phyloP scores from a whole-genome alignment of 2,329 filamentous ascomycete species.

The Ceratocystis cubensis region DNA sequence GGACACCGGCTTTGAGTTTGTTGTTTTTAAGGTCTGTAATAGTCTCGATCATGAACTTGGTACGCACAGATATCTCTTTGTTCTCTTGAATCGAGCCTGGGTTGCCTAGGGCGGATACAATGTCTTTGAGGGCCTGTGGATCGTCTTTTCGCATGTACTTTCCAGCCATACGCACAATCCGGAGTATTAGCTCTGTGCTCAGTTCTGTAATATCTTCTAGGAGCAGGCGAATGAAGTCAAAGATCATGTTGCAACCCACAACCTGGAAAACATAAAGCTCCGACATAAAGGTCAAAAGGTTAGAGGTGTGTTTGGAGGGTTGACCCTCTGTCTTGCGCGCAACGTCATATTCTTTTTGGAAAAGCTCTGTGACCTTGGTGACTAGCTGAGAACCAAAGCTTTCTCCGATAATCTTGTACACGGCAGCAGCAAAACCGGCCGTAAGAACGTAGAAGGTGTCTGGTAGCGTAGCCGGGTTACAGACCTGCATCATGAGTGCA shows the following conservation, averaged over 20 bases:
- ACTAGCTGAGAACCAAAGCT: conserved; percentile 84
- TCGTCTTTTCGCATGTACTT: conserved; percentile 79
- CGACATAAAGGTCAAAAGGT: conserved; percentile 70
- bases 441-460: conserved; percentile 87
- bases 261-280: conserved; percentile 90
- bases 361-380: conserved; percentile 62
- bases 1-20: conserved; percentile 62
- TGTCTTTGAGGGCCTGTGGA: conserved; percentile 74
- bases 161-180: conserved; percentile 70
- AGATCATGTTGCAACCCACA: conserved; percentile 68
- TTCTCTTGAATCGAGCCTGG: conserved; percentile 56
- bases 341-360: conserved; percentile 50
- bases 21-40: conserved; percentile 94
- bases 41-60: conserved; percentile 94
- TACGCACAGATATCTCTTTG: conserved; percentile 65
- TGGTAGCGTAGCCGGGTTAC: conserved; percentile 62
- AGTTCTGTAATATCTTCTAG: conserved; percentile 63
- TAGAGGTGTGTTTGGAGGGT: conserved; percentile 37
- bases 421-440: conserved; percentile 74
- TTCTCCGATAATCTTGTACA: conserved; percentile 76
- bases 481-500: conserved; percentile 64
- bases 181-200: conserved; percentile 78
- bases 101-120: conserved; percentile 62
- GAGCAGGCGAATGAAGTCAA: conserved; percentile 78
- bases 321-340: conserved; percentile 28